phyloP scores from a whole-genome alignment of 176 grass and related monocot species.

The Elymus sibiricus region DNA sequence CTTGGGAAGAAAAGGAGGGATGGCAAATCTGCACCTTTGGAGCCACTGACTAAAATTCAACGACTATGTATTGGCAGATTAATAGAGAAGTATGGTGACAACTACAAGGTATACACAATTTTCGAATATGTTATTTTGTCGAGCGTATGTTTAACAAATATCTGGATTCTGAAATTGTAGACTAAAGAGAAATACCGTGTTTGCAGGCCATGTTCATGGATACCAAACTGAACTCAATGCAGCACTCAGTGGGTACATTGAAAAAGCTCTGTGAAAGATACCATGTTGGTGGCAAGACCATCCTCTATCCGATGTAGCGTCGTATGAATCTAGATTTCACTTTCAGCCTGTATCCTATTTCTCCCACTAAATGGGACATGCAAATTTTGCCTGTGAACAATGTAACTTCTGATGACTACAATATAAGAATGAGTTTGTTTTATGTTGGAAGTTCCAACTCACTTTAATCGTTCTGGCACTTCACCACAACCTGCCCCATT shows the following conservation, averaged over 20 bases:
- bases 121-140: neutral
- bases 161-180: neutral
- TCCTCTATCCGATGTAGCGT: conserved; percentile 39
- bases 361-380: neutral
- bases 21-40: conserved; percentile 65
- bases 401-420: conserved; percentile 4
- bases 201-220: conserved; percentile 98
- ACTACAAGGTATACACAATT: conserved; percentile 63
- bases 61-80: conserved; percentile 62
- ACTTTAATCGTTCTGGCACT: neutral
- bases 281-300: conserved; percentile 42
- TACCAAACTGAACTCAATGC: conserved; percentile 84
- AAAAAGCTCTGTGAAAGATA: conserved; percentile 85
- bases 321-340: neutral
- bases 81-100: conserved; percentile 82
- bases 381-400: conserved; percentile 21
- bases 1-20: conserved; percentile 86
- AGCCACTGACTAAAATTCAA: conserved; percentile 73
- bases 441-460: neutral
- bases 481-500: neutral
- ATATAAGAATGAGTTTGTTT: conserved; percentile 4
- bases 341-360: neutral
- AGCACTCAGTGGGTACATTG: conserved; percentile 67
- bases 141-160: neutral
- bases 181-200: conserved; percentile 3